Evolutionary conservation across 2,329 filamentous ascomycete genomes (phyloP), one percentile per base, ranked within the genome.

Genomic region (Sordariomycetes sp.): DNA sequence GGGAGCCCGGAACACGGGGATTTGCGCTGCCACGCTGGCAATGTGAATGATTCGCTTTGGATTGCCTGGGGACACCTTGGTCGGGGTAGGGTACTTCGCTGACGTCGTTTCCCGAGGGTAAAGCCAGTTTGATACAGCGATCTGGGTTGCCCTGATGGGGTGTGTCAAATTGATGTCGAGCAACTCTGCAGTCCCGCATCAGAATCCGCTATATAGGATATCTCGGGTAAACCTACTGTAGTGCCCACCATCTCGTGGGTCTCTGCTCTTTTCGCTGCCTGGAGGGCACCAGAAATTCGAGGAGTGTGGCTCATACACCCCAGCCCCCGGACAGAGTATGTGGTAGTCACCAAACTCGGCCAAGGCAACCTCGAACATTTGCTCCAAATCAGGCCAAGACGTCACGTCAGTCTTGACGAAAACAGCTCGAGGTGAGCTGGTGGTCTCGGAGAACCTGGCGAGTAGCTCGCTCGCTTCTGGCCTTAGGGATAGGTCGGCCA

Each of bases 331-430:
- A 24, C 61, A 66, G 4, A 68, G 46, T 17, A 69, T 54, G 30
- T 63, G 59, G 38, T 61, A 51, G 3, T 42, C 45, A 0, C 57
- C 57, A 32, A 67, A 66, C 18, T 58, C 50, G 2, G 38, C 16
- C 1, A 55, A 26, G 0, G 62, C 46, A 4, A 42, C 40, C 4
- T 51, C 42, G 34, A 66, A 63, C 42, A 62, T 53, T 12, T 39
- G 38, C 1, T 47, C 32, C 0, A 68, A 42, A 5, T 57, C 53
- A 1, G 48, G 39, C 64, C 64, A 68, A 0, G 53, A 55, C 0
- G 59, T 57, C 0, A 69, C 65, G 35, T 69, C 61, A 2, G 63
- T 66, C 40, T 58, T 46, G 17, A 58, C 50, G 42, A 67, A 69
- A 9, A 64, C 38, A 4, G 57, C 62, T 4, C 54, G 49, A 0